These are phyloP conservation scores for Annulohypoxylon truncatum DNA, from an alignment of 2,329 filamentous ascomycete species.

Conservation along the genomic window DNA sequence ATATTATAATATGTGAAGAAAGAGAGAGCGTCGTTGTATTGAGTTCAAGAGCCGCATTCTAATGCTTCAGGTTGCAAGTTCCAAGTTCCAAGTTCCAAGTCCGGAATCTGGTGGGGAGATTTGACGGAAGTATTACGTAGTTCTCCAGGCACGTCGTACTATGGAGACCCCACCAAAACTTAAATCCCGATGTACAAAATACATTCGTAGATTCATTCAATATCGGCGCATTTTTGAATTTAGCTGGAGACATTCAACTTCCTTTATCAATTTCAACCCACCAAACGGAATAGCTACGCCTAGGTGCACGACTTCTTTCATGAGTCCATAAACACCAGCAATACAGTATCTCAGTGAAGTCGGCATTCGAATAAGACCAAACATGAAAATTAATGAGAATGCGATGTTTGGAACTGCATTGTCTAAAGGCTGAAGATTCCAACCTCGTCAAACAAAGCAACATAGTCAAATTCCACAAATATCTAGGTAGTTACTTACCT, in stretches of 20 bases:
- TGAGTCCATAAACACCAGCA: neutral
- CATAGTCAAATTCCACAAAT: conserved; percentile 28
- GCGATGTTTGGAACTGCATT: neutral
- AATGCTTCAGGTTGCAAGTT: neutral
- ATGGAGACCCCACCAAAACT: conserved; percentile 23
- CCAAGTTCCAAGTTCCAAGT: neutral
- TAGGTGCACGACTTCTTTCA: neutral
- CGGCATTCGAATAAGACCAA: neutral
- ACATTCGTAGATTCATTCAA: conserved; percentile 12
- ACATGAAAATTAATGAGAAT: conserved; percentile 15
- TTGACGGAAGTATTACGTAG: conserved; percentile 30
- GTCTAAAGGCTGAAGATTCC: neutral
- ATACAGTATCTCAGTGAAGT: neutral
- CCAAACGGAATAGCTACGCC: neutral
- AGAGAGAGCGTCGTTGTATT: conserved; percentile 24
- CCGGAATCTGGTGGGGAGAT: conserved; percentile 13
- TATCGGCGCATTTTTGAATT: conserved; percentile 8
- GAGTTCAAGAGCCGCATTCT: conserved; percentile 34
- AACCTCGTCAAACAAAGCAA: neutral
- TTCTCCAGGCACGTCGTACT: neutral
- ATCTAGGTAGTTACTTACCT: neutral
- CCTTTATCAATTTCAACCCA: neutral
- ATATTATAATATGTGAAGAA: neutral
- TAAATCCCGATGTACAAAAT: conserved; percentile 18
- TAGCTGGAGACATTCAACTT: neutral